Base-by-base conservation (phyloP, 1,139 yeast genomes). In the Pneumocystis wakefieldiae region DNA sequence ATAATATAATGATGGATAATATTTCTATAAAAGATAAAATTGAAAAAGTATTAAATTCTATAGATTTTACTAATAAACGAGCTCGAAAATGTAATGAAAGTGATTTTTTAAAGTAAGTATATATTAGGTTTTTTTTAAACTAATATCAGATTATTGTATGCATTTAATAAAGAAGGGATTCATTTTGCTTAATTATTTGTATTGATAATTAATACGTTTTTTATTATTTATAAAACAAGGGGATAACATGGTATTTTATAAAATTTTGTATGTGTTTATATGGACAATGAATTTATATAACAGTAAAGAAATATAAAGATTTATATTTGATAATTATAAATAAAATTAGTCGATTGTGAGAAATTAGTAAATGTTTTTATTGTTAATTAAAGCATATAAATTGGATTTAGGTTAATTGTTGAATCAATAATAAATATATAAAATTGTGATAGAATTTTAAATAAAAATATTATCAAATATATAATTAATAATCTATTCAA, bases 131-230 rank as follows among this genome's bases (percentile, higher is more conserved):
- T 48, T 24, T 48, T 48, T 19, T 48, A 5, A 48, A 48, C n/a
- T 48, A 48, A 48, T 48, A 1, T 48, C 28, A 48, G 55, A 12
- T 48, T 92, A 63, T 77, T 92, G 66, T 90, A 86, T 71, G 97
- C 96, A 8, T 92, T 94, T 80, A 97, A 94, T 76, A 94, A 91
- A 75, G 97, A 88, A 62, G 97, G 98, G 62, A 87, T 92, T 67
- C 97, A 92, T 74, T 92, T 92, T 77, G 96, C 97, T 66, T 91
- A 77, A 66, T 41, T 41, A 41, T 48, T 48, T 48, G 1, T 48
- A 48, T 48, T 48, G 3, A 48, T 48, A 24, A 24, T 24, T 48
- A 48, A n/a, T 41, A 41, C 6, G 8, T 41, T 41, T 17, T 41
- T 6, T 41, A n/a, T 41, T 17, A 4, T 48, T 12, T 7, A 48